These are phyloP conservation scores for Myxozyma monticola DNA, from an alignment of 805 yeast species.

Conservation along the genomic window DNA sequence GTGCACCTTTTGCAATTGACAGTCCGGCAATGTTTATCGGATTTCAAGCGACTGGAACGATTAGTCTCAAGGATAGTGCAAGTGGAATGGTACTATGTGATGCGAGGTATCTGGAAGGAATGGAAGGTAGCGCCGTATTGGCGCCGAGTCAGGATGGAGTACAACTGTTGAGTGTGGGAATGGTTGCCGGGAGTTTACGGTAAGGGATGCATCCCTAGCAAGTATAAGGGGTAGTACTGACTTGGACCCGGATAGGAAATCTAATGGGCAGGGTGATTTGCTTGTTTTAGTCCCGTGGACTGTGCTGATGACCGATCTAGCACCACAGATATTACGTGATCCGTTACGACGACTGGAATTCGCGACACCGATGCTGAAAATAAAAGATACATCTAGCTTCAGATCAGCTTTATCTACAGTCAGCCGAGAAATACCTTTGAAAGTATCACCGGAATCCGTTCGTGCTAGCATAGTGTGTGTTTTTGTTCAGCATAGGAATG, in stretches of 20 bases:
- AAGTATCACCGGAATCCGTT: too few species aligned
- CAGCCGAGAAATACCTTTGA: too few species aligned
- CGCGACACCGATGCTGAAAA: background rate
- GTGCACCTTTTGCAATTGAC: conserved; percentile 15
- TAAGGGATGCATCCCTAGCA: too few species aligned
- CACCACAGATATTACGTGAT: background rate
- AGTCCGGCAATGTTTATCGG: conserved; percentile 16
- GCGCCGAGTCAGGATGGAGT: background rate
- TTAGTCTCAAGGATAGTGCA: conserved; percentile 1
- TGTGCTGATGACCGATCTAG: conserved; percentile 2
- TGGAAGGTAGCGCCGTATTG: conserved; percentile 19
- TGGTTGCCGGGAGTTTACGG: conserved; percentile 17
- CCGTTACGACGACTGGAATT: background rate
- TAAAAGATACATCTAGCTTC: conserved; percentile 1
- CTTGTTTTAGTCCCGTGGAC: conserved; percentile 16
- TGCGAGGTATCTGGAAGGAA: conserved; percentile 13
- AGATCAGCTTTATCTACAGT: background rate
- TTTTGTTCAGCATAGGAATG: background rate
- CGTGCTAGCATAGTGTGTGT: conserved; percentile 10
- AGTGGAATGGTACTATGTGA: conserved; percentile 6
- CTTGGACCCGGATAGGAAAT: background rate
- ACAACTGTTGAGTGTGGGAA: conserved; percentile 7
- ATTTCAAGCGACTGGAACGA: conserved; percentile 4
- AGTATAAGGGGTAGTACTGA: too few species aligned
- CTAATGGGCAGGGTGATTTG: conserved; percentile 23